Percentiles rank a stretch among this genome's conserved stretches.
phyloP scores from a whole-genome alignment of 139 green algal species.

The Ettlia oleoabundans region DNA sequence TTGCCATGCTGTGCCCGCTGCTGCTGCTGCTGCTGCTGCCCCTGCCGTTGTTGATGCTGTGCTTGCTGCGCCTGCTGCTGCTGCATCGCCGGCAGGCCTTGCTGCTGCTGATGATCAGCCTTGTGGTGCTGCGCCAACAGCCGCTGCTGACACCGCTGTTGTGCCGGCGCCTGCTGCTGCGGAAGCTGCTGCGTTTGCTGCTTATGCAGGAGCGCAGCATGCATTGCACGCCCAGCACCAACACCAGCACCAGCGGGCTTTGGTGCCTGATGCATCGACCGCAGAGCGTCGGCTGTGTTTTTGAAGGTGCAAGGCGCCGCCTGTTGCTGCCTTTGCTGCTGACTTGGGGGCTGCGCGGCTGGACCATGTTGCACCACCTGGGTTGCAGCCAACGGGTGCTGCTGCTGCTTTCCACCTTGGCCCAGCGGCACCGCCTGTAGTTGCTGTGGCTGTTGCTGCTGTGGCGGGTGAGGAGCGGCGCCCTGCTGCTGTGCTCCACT shows the following conservation, averaged over 20 bases:
- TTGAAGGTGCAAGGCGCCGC: not conserved
- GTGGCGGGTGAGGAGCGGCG: too few species aligned
- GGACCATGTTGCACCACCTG: not conserved
- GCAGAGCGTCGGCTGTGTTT: conserved; percentile 6
- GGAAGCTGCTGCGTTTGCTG: not conserved
- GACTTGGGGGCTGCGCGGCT: too few species aligned
- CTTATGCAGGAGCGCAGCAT: not conserved
- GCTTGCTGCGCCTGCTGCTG: not conserved
- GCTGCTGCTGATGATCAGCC: too few species aligned
- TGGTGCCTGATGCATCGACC: not conserved
- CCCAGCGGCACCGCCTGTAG: not conserved
- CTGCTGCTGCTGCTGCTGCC: not conserved
- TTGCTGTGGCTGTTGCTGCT: conserved; percentile 17
- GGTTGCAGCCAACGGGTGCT: not conserved
- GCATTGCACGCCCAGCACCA: not conserved
- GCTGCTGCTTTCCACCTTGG: not conserved
- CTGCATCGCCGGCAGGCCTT: too few species aligned
- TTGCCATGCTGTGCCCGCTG: not conserved
- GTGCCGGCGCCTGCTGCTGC: not conserved
- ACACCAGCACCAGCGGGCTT: not conserved
- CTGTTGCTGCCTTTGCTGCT: conserved; percentile 1
- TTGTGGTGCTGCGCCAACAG: not conserved
- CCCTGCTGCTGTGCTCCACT: not conserved
- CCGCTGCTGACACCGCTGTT: not conserved
- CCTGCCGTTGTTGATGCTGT: not conserved